Conservation (phyloP, 805 yeast genomes). For the Saturnispora hagleri region DNA sequence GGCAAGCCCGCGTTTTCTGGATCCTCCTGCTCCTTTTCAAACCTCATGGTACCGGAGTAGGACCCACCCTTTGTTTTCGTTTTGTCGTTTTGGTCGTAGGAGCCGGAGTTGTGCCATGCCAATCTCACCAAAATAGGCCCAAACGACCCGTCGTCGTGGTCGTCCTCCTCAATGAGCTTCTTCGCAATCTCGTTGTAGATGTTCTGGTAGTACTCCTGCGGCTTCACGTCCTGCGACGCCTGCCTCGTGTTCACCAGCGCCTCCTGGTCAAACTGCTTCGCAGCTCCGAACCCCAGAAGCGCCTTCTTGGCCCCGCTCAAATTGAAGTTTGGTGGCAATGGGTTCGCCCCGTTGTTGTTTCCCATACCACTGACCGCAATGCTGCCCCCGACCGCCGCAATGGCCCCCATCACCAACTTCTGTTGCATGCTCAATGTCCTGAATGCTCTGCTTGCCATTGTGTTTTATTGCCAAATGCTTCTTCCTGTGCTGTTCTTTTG, state of each 20-base stretch:
- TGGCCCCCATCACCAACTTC: not conserved
- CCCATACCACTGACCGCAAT: not conserved
- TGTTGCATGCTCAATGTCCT: not conserved
- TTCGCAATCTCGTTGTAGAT: conserved; percentile 68
- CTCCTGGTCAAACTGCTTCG: conserved; percentile 25
- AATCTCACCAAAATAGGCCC: conserved; percentile 39
- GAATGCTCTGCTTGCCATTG: not conserved
- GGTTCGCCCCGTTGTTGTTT: not conserved
- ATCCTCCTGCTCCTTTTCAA: conserved; percentile 40
- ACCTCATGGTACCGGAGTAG: conserved; percentile 48
- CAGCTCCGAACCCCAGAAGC: conserved; percentile 24
- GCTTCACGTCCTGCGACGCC: conserved; percentile 25
- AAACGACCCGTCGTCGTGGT: conserved; percentile 53
- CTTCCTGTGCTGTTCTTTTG: too few relatives aligned
- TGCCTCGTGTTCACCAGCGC: conserved; percentile 24
- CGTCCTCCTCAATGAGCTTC: conserved; percentile 45
- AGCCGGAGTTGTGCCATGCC: conserved; percentile 44
- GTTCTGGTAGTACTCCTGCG: conserved; percentile 47
- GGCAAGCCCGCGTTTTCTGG: conserved; percentile 43
- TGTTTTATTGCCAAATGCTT: too few relatives aligned
- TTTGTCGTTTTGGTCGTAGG: conserved; percentile 33
- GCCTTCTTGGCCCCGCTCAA: conserved; percentile 1
- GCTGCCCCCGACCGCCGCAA: not conserved
- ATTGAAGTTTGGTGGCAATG: not conserved
- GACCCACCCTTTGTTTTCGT: conserved; percentile 38